These are phyloP conservation scores for Fusarium goolgardi DNA, from an alignment of 2,329 filamentous ascomycete species.

Conservation along the genomic window DNA sequence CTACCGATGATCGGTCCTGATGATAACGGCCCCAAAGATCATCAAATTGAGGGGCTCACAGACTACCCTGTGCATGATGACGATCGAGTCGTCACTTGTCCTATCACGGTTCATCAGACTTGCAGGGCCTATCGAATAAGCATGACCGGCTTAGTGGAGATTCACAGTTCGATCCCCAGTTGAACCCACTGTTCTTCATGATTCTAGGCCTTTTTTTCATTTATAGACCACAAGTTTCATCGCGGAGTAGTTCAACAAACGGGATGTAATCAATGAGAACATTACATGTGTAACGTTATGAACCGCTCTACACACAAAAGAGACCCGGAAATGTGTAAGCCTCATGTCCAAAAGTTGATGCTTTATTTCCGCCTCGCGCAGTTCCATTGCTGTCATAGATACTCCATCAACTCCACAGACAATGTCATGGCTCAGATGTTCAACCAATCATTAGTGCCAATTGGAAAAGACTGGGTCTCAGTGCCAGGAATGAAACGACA, in stretches of 20 bases:
- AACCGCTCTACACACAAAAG: too few relatives aligned
- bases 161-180: constrained; percentile 17
- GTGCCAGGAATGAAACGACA: background rate
- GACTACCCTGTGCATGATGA: background rate
- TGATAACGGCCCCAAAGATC: background rate
- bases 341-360: background rate
- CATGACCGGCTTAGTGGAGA: background rate
- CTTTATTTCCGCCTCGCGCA: background rate
- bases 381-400: background rate
- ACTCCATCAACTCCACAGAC: background rate
- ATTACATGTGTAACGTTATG: too few relatives aligned
- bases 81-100: background rate
- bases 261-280: too few relatives aligned
- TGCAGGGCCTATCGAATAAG: background rate
- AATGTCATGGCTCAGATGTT: background rate
- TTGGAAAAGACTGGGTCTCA: background rate
- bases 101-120: background rate
- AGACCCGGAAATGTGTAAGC: background rate
- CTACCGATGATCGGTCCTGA: background rate
- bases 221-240: background rate
- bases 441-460: background rate
- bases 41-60: background rate
- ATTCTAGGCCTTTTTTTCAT: background rate
- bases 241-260: too few relatives aligned
- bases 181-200: too few relatives aligned